phyloP scores from a whole-genome alignment of 257 asterid genomes.

The Leonotis leonurus region DNA sequence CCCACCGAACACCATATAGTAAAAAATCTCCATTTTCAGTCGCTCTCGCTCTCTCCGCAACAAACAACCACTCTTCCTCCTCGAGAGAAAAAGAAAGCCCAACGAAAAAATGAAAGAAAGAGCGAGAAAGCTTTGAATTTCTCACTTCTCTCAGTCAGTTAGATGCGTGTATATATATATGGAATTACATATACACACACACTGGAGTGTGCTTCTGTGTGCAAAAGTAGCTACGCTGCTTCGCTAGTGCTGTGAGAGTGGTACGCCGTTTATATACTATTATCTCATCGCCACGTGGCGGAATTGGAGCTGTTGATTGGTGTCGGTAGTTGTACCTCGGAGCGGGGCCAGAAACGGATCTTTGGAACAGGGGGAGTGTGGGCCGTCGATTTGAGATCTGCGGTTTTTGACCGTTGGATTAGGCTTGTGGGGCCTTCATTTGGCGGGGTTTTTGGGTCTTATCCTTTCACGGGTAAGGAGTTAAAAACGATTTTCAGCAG shows the following conservation, averaged over 20 bases:
- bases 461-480: background rate
- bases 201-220: conserved; percentile 24
- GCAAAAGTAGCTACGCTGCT: conserved; percentile 17
- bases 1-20: conserved; percentile 53
- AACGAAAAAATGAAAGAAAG: background rate
- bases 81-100: background rate
- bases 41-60: background rate
- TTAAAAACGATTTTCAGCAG: background rate
- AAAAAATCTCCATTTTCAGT: conserved; percentile 49
- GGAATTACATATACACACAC: conserved; percentile 12
- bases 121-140: background rate
- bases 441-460: conserved; percentile 12
- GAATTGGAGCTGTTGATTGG: background rate
- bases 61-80: background rate
- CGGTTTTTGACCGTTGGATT: conserved; percentile 16
- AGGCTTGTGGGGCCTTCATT: conserved; percentile 2
- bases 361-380: background rate
- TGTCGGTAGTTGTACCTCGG: conserved; percentile 16
- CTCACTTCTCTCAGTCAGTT: background rate
- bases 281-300: conserved; percentile 27
- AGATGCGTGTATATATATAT: background rate
- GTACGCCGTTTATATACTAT: background rate
- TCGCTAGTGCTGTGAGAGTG: conserved; percentile 4
- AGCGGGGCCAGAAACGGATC: conserved; percentile 9
- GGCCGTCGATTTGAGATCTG: conserved; percentile 9